Evolutionary conservation across 2,329 filamentous ascomycete genomes (phyloP).

Genomic region (Dactylellina haptotyla): DNA sequence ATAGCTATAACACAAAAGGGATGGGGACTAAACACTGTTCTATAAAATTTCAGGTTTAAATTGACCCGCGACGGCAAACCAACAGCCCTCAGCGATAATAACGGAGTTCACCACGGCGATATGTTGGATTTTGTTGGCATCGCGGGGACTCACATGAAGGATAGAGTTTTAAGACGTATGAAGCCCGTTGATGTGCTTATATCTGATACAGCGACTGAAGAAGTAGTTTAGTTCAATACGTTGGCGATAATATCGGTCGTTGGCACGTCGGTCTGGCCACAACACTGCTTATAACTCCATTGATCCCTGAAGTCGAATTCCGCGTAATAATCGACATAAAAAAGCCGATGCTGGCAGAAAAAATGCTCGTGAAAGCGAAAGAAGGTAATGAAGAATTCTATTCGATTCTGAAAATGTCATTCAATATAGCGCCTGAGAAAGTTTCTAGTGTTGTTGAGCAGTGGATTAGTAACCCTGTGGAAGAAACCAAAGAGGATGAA

Average conservation of each 20-base stretch:
- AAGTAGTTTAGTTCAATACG: conserved; percentile 29
- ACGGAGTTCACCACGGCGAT: conserved; percentile 7
- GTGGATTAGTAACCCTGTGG: no score
- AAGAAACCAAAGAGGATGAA: no score
- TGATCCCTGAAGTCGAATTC: conserved; percentile 29
- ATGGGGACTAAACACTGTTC: background rate
- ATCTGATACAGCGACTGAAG: background rate
- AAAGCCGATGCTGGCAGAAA: background rate
- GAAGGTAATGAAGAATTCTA: background rate
- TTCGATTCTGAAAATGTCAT: no score
- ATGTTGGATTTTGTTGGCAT: conserved; percentile 34
- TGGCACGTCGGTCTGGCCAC: conserved; percentile 28
- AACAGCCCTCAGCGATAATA: background rate
- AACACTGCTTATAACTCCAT: conserved; percentile 5
- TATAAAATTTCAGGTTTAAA: conserved; percentile 13
- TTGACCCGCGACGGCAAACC: conserved; percentile 16
- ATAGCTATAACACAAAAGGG: background rate
- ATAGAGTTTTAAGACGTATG: conserved; percentile 34
- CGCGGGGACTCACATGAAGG: background rate
- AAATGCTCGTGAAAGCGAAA: background rate
- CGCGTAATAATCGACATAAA: conserved; percentile 7
- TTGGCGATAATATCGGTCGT: conserved; percentile 13
- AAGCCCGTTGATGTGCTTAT: background rate
- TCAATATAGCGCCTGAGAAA: no score
- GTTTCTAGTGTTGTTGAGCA: no score